phyloP scores from a whole-genome alignment of 176 grass and related monocot genomes.

The Eremochloa ophiuroides region DNA sequence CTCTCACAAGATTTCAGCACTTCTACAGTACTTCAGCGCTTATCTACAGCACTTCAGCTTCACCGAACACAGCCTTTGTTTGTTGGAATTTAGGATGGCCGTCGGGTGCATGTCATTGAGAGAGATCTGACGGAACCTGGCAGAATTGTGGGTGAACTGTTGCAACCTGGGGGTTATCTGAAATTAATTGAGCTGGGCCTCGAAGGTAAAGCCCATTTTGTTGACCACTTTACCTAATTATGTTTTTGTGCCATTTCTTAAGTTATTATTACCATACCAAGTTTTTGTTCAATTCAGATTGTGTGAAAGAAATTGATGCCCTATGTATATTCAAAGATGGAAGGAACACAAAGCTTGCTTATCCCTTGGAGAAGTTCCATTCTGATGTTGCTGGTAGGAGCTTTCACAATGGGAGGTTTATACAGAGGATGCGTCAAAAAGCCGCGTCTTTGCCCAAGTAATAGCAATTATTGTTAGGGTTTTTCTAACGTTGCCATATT shows the following conservation, averaged over 20 bases:
- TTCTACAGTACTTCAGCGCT: no score
- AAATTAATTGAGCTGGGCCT: slow-evolving; percentile 88
- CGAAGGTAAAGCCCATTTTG: slow-evolving; percentile 51
- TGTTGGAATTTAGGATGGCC: slow-evolving; percentile 61
- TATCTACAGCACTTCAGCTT: no score
- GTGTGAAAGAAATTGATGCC: slow-evolving; percentile 94
- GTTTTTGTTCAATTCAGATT: slow-evolving; percentile 50
- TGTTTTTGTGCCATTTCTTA: background rate
- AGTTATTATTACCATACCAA: background rate
- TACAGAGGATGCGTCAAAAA: slow-evolving; percentile 94
- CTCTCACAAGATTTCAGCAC: no score
- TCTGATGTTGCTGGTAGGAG: slow-evolving; percentile 91
- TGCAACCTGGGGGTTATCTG: slow-evolving; percentile 93
- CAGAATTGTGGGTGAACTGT: slow-evolving; percentile 93
- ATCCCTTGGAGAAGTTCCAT: slow-evolving; percentile 89
- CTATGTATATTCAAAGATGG: slow-evolving; percentile 97
- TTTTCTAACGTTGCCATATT: background rate
- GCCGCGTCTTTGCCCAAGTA: slow-evolving; percentile 80
- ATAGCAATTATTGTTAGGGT: background rate
- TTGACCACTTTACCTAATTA: background rate
- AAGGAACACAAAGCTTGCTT: slow-evolving; percentile 70
- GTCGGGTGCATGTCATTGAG: slow-evolving; percentile 88
- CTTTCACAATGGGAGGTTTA: slow-evolving; percentile 96
- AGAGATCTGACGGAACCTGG: slow-evolving; percentile 94
- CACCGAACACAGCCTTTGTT: no score